Evolutionary conservation across 176 grass and related monocot species (phyloP).

Genomic region (Pontederia crassipes): DNA sequence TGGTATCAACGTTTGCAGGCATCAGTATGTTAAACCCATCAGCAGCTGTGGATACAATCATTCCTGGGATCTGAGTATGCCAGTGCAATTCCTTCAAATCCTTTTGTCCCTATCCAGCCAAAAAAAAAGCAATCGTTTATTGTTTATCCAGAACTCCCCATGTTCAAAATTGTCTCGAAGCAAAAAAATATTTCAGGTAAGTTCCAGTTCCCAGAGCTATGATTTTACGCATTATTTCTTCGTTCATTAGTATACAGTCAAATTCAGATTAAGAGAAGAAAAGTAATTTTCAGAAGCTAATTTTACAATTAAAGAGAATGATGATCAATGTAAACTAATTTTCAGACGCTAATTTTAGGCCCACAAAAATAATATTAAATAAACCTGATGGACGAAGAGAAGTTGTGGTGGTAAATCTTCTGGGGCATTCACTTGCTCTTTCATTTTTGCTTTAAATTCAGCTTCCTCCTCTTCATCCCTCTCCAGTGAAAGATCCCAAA

Average conservation of each 20-base stretch:
- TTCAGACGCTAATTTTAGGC: too few relatives aligned
- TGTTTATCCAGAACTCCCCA: too few relatives aligned
- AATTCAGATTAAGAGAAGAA: too few relatives aligned
- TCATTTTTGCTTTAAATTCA: slow-evolving; percentile 66
- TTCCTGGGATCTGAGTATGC: slow-evolving; percentile 72
- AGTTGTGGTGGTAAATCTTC: slow-evolving; percentile 85
- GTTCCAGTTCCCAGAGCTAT: too few relatives aligned
- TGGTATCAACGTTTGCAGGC: slow-evolving; percentile 68
- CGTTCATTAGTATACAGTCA: too few relatives aligned
- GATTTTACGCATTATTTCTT: too few relatives aligned
- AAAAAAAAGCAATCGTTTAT: not conserved
- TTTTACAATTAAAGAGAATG: too few relatives aligned
- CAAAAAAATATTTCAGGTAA: too few relatives aligned
- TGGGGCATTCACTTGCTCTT: slow-evolving; percentile 64
- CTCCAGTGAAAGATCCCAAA: slow-evolving; percentile 81
- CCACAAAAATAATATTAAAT: too few relatives aligned
- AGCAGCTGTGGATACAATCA: slow-evolving; percentile 66
- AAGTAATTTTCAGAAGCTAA: too few relatives aligned
- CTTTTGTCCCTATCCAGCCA: slow-evolving; percentile 60
- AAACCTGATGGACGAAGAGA: slow-evolving; percentile 78
- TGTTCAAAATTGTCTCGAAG: too few relatives aligned
- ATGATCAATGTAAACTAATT: too few relatives aligned
- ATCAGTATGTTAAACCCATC: slow-evolving; percentile 79
- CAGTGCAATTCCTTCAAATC: slow-evolving; percentile 92
- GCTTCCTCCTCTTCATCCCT: slow-evolving; percentile 86